Conservation (phyloP, 2,329 filamentous ascomycete species). For the Ophioceras dolichostomum region DNA sequence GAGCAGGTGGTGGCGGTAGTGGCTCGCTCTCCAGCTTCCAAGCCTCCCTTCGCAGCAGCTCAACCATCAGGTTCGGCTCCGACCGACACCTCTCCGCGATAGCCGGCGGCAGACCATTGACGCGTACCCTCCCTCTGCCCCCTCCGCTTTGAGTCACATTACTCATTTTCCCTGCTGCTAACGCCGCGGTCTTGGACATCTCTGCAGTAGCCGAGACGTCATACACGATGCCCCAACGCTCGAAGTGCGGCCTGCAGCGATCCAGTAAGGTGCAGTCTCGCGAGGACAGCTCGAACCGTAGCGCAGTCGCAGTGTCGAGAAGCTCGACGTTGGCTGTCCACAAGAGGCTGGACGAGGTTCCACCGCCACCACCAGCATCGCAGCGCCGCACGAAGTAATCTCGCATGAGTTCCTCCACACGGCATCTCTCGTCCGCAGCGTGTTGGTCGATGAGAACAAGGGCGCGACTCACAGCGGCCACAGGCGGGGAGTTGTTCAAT, state of each 20-base stretch:
- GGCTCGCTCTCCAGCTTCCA: slow-evolving; percentile 49
- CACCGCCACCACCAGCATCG: too few relatives aligned
- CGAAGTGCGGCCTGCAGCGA: slow-evolving; percentile 43
- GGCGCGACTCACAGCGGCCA: too few relatives aligned
- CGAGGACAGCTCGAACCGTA: slow-evolving; percentile 52
- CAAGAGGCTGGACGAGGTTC: too few relatives aligned
- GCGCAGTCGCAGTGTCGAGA: too few relatives aligned
- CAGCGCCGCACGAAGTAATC: slow-evolving; percentile 35
- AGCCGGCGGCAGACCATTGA: slow-evolving; percentile 52
- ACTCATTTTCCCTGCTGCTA: neutral
- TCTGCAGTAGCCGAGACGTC: slow-evolving; percentile 13
- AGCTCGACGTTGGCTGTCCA: too few relatives aligned
- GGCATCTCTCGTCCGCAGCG: slow-evolving; percentile 80
- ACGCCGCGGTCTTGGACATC: neutral
- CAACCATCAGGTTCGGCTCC: slow-evolving; percentile 60
- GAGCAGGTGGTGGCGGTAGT: neutral
- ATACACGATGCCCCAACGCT: slow-evolving; percentile 63
- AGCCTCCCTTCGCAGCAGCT: slow-evolving; percentile 62
- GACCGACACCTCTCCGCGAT: slow-evolving; percentile 65
- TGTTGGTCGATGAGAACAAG: slow-evolving; percentile 85
- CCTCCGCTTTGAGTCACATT: slow-evolving; percentile 1
- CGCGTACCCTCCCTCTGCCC: slow-evolving; percentile 22
- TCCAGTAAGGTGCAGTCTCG: slow-evolving; percentile 49
- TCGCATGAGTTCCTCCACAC: slow-evolving; percentile 60
- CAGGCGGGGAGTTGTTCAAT: too few relatives aligned